These are phyloP conservation scores for Kockovaella imperatae DNA, from an alignment of 768 basidiomycete species.

Conservation along the genomic window DNA sequence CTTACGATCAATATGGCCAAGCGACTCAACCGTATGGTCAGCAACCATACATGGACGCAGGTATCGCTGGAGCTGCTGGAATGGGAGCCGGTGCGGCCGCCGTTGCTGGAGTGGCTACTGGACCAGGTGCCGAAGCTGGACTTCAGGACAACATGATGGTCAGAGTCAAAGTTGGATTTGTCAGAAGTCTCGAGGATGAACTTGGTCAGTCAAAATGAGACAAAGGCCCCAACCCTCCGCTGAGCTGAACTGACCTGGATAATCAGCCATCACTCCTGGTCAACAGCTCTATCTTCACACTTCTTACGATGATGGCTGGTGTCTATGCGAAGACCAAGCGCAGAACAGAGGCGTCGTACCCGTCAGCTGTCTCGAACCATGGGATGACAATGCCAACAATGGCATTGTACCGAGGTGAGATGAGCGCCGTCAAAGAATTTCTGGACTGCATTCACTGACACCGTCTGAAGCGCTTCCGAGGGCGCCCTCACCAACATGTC, in stretches of 20 bases:
- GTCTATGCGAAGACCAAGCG: conserved; percentile 37
- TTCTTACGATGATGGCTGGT: conserved; percentile 44
- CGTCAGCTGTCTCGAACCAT: conserved; percentile 35
- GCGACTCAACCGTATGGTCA: conserved; percentile 3
- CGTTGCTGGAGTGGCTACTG: not conserved
- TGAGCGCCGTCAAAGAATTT: too few species aligned
- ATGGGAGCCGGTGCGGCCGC: conserved; percentile 8
- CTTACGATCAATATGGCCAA: conserved; percentile 5
- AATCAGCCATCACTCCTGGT: conserved; percentile 34
- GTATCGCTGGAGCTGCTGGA: conserved; percentile 3
- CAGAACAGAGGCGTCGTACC: conserved; percentile 40
- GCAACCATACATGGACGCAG: not conserved
- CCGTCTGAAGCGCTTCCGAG: too few species aligned
- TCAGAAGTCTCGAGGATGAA: conserved; percentile 41
- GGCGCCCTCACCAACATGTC: too few species aligned
- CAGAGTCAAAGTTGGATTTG: conserved; percentile 39
- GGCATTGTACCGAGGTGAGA: conserved; percentile 1
- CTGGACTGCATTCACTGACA: too few species aligned
- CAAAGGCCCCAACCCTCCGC: not conserved
- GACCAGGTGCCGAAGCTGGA: not conserved
- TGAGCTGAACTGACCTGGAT: conserved; percentile 6
- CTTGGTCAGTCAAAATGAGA: conserved; percentile 28
- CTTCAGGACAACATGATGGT: conserved; percentile 37
- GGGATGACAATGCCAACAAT: conserved; percentile 10
- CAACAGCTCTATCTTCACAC: conserved; percentile 41